A percentile compares a stretch with the other conserved stretches of the same genome.
These are phyloP conservation scores for Candida coquimbonensis DNA, from an alignment of 805 yeast genomes.

Conservation along the genomic window DNA sequence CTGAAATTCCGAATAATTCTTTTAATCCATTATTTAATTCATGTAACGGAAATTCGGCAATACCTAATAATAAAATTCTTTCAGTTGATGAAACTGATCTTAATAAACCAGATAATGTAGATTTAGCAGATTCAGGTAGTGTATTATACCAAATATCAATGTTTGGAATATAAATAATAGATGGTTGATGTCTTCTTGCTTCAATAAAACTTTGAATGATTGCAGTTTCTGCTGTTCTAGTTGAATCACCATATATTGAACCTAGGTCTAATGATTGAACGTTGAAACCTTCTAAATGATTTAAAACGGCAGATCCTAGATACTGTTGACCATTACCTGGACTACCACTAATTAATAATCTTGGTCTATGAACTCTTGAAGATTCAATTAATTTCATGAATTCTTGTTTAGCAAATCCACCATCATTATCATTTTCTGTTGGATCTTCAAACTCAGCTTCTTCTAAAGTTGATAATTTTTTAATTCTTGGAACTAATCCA, in stretches of 20 bases:
- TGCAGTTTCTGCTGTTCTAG: slow-evolving; percentile 75
- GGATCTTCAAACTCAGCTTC: slow-evolving; percentile 63
- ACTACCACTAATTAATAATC: slow-evolving; percentile 65
- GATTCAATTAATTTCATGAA: slow-evolving; percentile 40
- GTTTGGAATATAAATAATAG: slow-evolving; percentile 78
- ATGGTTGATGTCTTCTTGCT: slow-evolving; percentile 83
- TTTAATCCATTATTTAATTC: slow-evolving; percentile 41
- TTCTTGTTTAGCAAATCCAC: slow-evolving; percentile 66
- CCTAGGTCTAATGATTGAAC: slow-evolving; percentile 82
- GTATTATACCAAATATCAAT: slow-evolving; percentile 69
- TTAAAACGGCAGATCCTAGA: slow-evolving; percentile 72
- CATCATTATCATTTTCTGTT: slow-evolving; percentile 47
- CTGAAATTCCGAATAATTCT: slow-evolving; percentile 50
- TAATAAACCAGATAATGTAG: slow-evolving; percentile 65
- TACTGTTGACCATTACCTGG: slow-evolving; percentile 85
- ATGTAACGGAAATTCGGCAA: slow-evolving; percentile 44
- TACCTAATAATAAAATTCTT: slow-evolving; percentile 64
- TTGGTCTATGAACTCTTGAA: slow-evolving; percentile 75
- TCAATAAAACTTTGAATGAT: slow-evolving; percentile 81
- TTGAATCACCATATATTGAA: slow-evolving; percentile 66
- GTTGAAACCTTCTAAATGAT: slow-evolving; percentile 82
- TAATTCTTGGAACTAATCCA: slow-evolving; percentile 52
- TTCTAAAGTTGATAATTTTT: slow-evolving; percentile 51
- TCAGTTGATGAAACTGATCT: slow-evolving; percentile 67
- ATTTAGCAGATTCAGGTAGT: slow-evolving; percentile 59